Evolutionary conservation across 2,329 filamentous ascomycete species (phyloP).

Genomic region (Aspergillus luchuensis): DNA sequence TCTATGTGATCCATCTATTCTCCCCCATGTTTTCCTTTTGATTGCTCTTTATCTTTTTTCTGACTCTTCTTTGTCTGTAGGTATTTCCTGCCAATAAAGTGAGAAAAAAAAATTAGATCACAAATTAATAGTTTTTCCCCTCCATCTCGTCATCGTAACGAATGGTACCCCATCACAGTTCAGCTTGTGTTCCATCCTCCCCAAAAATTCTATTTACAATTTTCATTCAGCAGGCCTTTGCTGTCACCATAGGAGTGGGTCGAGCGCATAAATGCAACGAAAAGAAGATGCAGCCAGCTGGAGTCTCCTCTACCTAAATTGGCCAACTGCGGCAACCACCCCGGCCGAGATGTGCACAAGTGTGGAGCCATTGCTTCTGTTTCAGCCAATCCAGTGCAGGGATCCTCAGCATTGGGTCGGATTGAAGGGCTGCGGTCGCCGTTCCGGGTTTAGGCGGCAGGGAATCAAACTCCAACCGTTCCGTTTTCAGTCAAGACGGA

Average conservation of each 20-base stretch:
- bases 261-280: background rate
- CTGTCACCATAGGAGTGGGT: background rate
- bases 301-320: background rate
- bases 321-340: conserved; percentile 8
- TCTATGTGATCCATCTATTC: too few relatives aligned
- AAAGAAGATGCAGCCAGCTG: background rate
- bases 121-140: too few relatives aligned
- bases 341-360: background rate
- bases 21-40: background rate
- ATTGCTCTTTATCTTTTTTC: background rate
- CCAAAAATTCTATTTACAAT: background rate
- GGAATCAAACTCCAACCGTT: background rate
- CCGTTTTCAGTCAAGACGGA: background rate
- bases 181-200: background rate
- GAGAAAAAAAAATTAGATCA: too few relatives aligned
- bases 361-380: background rate
- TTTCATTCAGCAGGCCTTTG: background rate
- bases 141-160: background rate
- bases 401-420: background rate
- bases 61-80: background rate
- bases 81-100: background rate
- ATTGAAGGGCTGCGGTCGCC: background rate
- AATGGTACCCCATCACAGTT: background rate
- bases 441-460: background rate
- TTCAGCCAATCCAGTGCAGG: background rate